Conservation (phyloP, 2,329 filamentous ascomycete genomes). For the Apiospora kogelbergensis region DNA sequence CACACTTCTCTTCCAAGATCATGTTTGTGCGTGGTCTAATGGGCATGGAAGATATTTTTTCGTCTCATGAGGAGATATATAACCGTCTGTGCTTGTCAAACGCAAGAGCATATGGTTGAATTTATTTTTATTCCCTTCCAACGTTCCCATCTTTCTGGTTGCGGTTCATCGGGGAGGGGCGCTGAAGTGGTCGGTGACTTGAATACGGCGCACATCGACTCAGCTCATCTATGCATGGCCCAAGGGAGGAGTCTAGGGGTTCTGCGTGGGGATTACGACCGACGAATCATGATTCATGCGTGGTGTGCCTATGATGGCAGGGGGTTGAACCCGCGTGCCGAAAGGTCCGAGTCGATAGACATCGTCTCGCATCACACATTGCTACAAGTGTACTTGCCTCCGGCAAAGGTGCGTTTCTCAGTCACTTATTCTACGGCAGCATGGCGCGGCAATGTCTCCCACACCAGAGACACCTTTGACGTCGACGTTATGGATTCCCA, state of each 20-base stretch:
- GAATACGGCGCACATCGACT: constrained; percentile 7
- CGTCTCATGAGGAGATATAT: neutral
- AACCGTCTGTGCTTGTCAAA: neutral
- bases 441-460: neutral
- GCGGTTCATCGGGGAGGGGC: neutral
- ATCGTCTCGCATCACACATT: constrained; percentile 7
- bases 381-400: neutral
- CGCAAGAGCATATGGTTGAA: neutral
- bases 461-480: neutral
- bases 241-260: neutral
- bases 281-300: constrained; percentile 9
- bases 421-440: neutral
- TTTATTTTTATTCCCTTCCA: neutral
- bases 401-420: neutral
- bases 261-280: constrained; percentile 8
- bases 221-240: neutral
- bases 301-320: constrained; percentile 4
- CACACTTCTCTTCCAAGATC: neutral
- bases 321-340: neutral
- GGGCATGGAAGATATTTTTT: neutral
- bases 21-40: neutral
- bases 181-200: constrained; percentile 4
- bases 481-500: neutral
- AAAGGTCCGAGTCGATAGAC: neutral
- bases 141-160: constrained; percentile 4